Conservation (phyloP, 176 grass and related monocot genomes). For the Carex parvula region DNA sequence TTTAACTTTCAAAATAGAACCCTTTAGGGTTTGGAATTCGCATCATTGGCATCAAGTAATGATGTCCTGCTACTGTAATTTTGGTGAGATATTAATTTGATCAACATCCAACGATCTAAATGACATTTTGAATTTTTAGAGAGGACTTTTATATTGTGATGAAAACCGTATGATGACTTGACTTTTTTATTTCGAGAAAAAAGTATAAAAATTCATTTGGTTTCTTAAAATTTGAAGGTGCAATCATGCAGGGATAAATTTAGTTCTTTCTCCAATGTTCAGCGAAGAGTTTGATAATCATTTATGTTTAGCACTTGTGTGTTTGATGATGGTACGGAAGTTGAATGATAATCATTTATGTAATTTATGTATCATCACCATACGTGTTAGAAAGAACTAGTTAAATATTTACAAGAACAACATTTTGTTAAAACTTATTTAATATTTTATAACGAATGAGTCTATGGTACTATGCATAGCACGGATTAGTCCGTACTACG, state of each 20-base stretch:
- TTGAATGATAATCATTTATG: no score
- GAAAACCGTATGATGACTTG: background rate
- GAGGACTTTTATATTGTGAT: background rate
- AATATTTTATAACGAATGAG: no score
- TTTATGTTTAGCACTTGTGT: no score
- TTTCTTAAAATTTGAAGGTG: background rate
- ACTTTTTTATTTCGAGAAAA: background rate
- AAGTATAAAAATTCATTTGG: background rate
- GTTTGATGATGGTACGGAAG: no score
- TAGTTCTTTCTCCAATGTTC: background rate
- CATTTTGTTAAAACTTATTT: no score
- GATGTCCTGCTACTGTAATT: background rate
- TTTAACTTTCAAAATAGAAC: background rate
- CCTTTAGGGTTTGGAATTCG: background rate
- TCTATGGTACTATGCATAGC: no score
- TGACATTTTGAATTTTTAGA: background rate
- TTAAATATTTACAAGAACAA: no score
- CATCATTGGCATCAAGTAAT: background rate
- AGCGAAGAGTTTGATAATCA: background rate
- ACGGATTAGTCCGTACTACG: no score
- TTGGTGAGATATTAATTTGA: background rate
- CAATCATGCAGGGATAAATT: background rate
- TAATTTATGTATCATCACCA: no score
- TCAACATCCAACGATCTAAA: background rate
- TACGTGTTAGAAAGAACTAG: no score